Evolutionary conservation across 2,329 filamentous ascomycete genomes (phyloP).

Genomic region (Colletotrichum brevisporum): DNA sequence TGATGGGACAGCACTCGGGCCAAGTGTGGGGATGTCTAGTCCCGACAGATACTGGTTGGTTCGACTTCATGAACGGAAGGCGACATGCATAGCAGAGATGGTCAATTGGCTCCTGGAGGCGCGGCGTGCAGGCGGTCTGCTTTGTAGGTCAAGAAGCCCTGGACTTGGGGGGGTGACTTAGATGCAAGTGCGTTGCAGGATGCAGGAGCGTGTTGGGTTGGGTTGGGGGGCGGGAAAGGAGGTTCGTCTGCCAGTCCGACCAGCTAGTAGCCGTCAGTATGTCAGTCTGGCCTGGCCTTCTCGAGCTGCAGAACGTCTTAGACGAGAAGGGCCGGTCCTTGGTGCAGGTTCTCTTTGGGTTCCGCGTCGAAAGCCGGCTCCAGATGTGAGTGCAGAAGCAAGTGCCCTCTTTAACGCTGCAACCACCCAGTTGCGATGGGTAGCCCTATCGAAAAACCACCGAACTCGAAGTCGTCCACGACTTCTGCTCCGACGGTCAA

Average conservation of each 20-base stretch:
- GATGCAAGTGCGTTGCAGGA: conserved; percentile 42
- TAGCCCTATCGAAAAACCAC: conserved; percentile 26
- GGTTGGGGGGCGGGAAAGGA: conserved; percentile 45
- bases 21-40: conserved; percentile 48
- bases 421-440: conserved; percentile 30
- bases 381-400: conserved; percentile 29
- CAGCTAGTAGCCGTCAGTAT: conserved; percentile 9
- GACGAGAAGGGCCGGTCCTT: conserved; percentile 36
- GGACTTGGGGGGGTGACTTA: conserved; percentile 48
- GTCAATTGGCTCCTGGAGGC: conserved; percentile 55
- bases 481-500: not conserved
- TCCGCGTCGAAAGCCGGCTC: conserved; percentile 13
- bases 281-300: conserved; percentile 15
- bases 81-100: conserved; percentile 63
- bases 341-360: conserved; percentile 21
- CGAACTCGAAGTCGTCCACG: conserved; percentile 1
- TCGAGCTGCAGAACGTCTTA: conserved; percentile 28
- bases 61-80: conserved; percentile 59
- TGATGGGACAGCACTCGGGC: conserved; percentile 41
- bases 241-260: conserved; percentile 31
- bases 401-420: conserved; percentile 23
- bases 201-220: conserved; percentile 43
- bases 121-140: conserved; percentile 51
- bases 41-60: conserved; percentile 50
- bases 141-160: conserved; percentile 52